Evolutionary conservation across 2,329 filamentous ascomycete genomes (phyloP), one percentile per base, ranked within the genome.

Genomic region (Calonectria pseudoreteaudii): DNA sequence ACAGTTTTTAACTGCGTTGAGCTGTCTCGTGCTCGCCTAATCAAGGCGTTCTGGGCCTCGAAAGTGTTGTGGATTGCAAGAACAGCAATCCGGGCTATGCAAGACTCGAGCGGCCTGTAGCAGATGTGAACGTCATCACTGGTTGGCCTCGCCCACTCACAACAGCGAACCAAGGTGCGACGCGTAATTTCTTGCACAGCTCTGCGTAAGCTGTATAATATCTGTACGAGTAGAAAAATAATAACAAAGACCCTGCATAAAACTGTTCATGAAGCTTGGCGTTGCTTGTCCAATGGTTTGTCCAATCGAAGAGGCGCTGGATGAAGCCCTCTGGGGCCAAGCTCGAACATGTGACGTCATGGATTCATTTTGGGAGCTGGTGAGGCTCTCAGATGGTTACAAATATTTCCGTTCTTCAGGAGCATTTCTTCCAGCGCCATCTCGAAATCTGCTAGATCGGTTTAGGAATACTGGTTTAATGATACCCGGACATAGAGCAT

Each of bases 331-430:
- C 58, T 56, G 70, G 58, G 72, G 41, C 44, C 34, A 14, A 65
- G 72, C 56, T 71, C 7, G 38, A 47, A 38, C 30, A 31, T 44
- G 53, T 74, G 72, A 74, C 72, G 72, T 74, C 72, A 74, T 71
- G 68, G 66, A 69, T 62, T 67, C 71, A 16, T 23, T n/a, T 49
- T 58, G 30, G 30, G 10, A 50, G 26, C 70, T 58, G 26, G 38
- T 41, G 38, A 36, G 50, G 44, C 30, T 50, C 49, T 30, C 31
- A 52, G 26, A 36, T 44, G 65, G 41, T 36, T 66, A 18, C 18
- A 56, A 66, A 49, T 28, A 58, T 66, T n/a, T 56, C 31, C 31
- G 23, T n/a, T 13, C 34, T 41, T 44, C 14, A 23, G 4, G 23
- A 23, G 23, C 26, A 18, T 41, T 62, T 28, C 56, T 38, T 62